Conservation (phyloP, 202 grass and related monocot species). For the Cymbopogon flexuosus region DNA sequence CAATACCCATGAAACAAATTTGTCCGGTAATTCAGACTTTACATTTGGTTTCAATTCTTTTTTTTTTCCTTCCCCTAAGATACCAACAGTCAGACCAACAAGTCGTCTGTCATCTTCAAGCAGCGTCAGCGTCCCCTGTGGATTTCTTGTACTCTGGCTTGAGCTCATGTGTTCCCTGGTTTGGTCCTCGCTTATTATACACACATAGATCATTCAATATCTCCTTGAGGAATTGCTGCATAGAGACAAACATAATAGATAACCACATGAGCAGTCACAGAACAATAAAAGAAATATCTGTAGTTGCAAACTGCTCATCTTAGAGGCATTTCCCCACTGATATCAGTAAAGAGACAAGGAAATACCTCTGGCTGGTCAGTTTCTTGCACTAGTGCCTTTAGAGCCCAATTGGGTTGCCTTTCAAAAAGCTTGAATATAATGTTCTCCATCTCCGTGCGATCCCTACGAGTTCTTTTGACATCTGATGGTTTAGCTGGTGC, state of each 20-base stretch:
- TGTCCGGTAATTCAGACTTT: not conserved
- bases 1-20: not conserved
- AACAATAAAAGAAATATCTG: not conserved
- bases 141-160: conserved; percentile 92
- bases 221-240: conserved; percentile 96
- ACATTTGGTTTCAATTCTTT: not conserved
- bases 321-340: not conserved
- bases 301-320: not conserved
- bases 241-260: conserved; percentile 10
- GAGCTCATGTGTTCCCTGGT: conserved; percentile 88
- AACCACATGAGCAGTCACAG: not conserved
- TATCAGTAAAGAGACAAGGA: not conserved
- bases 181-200: conserved; percentile 89
- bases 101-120: conserved; percentile 13
- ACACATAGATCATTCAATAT: conserved; percentile 77
- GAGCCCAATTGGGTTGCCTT: conserved; percentile 82
- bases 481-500: conserved; percentile 72
- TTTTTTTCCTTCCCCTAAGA: not conserved
- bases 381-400: conserved; percentile 84
- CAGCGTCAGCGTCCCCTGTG: conserved; percentile 41
- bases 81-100: not conserved
- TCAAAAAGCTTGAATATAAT: conserved; percentile 97
- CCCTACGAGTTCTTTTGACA: conserved; percentile 80
- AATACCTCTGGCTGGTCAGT: conserved; percentile 93
- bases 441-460: conserved; percentile 77